Percentiles rank a stretch among this genome's conserved stretches.
Evolutionary conservation across 2,329 filamentous ascomycete species (phyloP).

Genomic region (Fusarium anthophilum): DNA sequence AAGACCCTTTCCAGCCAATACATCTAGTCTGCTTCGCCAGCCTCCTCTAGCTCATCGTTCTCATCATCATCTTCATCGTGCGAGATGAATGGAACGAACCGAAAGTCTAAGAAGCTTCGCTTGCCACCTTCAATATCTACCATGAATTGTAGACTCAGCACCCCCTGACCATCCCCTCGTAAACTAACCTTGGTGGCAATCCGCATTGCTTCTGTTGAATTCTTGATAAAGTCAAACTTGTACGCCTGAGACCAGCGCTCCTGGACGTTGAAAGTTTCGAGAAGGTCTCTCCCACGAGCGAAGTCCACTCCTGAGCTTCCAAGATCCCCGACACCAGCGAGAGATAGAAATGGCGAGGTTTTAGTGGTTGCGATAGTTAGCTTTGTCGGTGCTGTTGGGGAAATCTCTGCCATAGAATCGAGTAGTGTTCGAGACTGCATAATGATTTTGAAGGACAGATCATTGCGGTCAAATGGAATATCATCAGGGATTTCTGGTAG

Average conservation of each 20-base stretch:
- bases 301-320: slow-evolving; percentile 74
- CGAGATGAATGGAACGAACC: slow-evolving; percentile 77
- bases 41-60: slow-evolving; percentile 38
- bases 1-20: neutral
- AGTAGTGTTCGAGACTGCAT: slow-evolving; percentile 82
- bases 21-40: slow-evolving; percentile 15
- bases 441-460: slow-evolving; percentile 90
- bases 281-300: slow-evolving; percentile 69
- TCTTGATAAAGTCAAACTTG: slow-evolving; percentile 86
- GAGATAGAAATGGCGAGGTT: slow-evolving; percentile 74
- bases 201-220: slow-evolving; percentile 90
- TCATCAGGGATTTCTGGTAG: slow-evolving; percentile 77
- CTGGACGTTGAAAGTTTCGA: slow-evolving; percentile 78
- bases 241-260: slow-evolving; percentile 75
- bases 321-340: slow-evolving; percentile 70
- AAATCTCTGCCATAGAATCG: slow-evolving; percentile 76
- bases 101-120: slow-evolving; percentile 82
- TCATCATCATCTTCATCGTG: slow-evolving; percentile 60
- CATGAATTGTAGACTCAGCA: slow-evolving; percentile 96
- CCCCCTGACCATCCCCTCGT: slow-evolving; percentile 86
- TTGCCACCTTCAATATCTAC: slow-evolving; percentile 80
- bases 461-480: slow-evolving; percentile 87
- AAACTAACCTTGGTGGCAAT: slow-evolving; percentile 93
- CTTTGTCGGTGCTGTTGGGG: slow-evolving; percentile 74
- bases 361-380: slow-evolving; percentile 74